A percentile compares a stretch with the other conserved stretches of the same genome.
Conservation (phyloP, 495 filamentous ascomycete genomes). For the Lineolata rhizophorae region DNA sequence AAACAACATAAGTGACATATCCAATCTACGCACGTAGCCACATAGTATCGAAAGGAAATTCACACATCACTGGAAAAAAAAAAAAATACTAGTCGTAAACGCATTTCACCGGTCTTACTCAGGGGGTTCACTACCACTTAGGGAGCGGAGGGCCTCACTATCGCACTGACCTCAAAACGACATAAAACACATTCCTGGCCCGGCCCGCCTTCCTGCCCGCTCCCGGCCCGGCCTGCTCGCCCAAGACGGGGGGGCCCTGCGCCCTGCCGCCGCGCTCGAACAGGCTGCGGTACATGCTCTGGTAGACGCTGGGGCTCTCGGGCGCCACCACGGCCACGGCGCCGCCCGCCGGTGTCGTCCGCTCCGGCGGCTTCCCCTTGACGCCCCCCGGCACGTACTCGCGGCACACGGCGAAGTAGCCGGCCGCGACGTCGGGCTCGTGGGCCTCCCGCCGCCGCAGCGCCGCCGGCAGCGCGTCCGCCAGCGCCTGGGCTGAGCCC, state of each 20-base stretch:
- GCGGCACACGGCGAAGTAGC: conserved; percentile 86
- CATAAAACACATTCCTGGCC: conserved; percentile 80
- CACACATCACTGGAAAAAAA: no score
- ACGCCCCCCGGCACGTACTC: conserved; percentile 80
- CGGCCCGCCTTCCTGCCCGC: conserved; percentile 42
- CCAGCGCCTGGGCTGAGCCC: not conserved
- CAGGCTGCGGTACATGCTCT: conserved; percentile 90
- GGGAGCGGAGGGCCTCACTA: no score
- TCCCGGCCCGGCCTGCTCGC: conserved; percentile 2
- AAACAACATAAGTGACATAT: no score
- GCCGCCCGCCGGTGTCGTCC: conserved; percentile 59
- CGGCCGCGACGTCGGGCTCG: conserved; percentile 69
- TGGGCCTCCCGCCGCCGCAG: conserved; percentile 12
- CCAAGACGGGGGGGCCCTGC: not conserved
- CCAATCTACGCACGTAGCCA: no score
- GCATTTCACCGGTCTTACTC: no score
- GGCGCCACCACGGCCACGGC: conserved; percentile 38
- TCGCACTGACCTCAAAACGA: conserved; percentile 48
- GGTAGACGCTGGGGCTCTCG: conserved; percentile 82
- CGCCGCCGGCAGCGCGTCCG: conserved; percentile 14
- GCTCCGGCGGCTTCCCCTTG: conserved; percentile 80
- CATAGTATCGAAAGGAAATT: no score
- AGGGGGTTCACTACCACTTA: no score
- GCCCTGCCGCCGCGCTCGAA: conserved; percentile 41
- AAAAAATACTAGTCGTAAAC: no score